A percentile compares a stretch with the other conserved stretches of the same genome.
Evolutionary conservation across 768 basidiomycete genomes (phyloP).

Genomic region (Antrodiella citrinella): DNA sequence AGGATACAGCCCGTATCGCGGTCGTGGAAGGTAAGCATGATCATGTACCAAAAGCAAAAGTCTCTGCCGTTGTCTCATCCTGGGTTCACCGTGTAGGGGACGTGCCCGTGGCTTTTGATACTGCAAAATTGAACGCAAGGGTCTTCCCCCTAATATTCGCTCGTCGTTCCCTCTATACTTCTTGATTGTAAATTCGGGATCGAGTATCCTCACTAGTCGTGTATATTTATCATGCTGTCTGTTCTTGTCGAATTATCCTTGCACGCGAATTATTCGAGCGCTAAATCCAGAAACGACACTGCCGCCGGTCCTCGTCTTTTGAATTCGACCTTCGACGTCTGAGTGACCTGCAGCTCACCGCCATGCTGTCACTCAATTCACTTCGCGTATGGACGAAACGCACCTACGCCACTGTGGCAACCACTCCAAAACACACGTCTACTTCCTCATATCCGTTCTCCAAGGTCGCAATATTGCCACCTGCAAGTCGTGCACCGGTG

Average conservation of each 20-base stretch:
- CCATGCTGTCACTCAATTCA: slow-evolving; percentile 30
- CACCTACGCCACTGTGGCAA: slow-evolving; percentile 36
- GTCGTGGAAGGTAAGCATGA: slow-evolving; percentile 67
- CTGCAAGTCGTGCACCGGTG: slow-evolving; percentile 34
- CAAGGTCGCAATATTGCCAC: slow-evolving; percentile 49
- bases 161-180: neutral
- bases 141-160: neutral
- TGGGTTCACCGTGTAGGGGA: slow-evolving; percentile 33
- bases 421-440: slow-evolving; percentile 7
- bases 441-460: slow-evolving; percentile 58
- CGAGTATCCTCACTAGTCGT: neutral
- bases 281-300: too few species aligned
- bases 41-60: too few species aligned
- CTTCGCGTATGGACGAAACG: slow-evolving; percentile 29
- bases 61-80: slow-evolving; percentile 8
- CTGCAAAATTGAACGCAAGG: slow-evolving; percentile 10
- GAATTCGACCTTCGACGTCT: too few species aligned
- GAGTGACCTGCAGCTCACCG: neutral
- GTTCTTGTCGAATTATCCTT: too few species aligned
- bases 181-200: neutral
- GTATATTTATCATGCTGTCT: neutral
- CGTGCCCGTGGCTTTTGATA: slow-evolving; percentile 67
- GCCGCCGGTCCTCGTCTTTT: too few species aligned
- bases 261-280: too few species aligned
- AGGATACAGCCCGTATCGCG: slow-evolving; percentile 57